phyloP scores from a whole-genome alignment of 768 basidiomycete genomes.

The Tylopilus sp. region DNA sequence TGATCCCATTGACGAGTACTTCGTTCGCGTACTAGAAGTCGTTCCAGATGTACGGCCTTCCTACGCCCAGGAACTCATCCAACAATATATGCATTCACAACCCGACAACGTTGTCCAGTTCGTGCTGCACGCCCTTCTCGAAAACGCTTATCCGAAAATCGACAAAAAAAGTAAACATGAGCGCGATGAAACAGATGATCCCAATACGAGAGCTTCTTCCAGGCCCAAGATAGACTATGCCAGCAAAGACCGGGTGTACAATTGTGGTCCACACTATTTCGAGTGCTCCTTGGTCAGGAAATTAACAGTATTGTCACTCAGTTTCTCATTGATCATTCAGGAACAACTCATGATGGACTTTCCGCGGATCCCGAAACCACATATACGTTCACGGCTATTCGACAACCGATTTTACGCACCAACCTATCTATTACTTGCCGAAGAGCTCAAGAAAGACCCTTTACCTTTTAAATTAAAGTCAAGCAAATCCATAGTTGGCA shows the following conservation, averaged over 20 bases:
- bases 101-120: slow-evolving; percentile 42
- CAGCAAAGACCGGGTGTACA: slow-evolving; percentile 41
- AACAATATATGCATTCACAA: slow-evolving; percentile 37
- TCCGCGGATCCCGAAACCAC: slow-evolving; percentile 51
- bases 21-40: slow-evolving; percentile 61
- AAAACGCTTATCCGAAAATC: slow-evolving; percentile 58
- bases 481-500: slow-evolving; percentile 35
- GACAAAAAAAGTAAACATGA: slow-evolving; percentile 48
- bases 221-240: slow-evolving; percentile 55
- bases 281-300: slow-evolving; percentile 48
- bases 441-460: slow-evolving; percentile 27
- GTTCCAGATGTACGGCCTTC: slow-evolving; percentile 66
- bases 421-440: slow-evolving; percentile 49
- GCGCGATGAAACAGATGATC: slow-evolving; percentile 25
- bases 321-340: slow-evolving; percentile 27
- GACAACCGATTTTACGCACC: slow-evolving; percentile 58
- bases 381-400: slow-evolving; percentile 46
- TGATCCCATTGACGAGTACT: slow-evolving; percentile 26
- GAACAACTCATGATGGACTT: slow-evolving; percentile 54
- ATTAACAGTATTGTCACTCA: neutral
- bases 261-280: slow-evolving; percentile 45
- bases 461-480: slow-evolving; percentile 40
- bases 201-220: slow-evolving; percentile 23
- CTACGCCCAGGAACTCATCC: slow-evolving; percentile 49
- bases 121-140: slow-evolving; percentile 60